Evolutionary conservation across 1,284 basidiomycete species (phyloP), one percentile per base, ranked within the genome.

Genomic region (Agaricales sp.): DNA sequence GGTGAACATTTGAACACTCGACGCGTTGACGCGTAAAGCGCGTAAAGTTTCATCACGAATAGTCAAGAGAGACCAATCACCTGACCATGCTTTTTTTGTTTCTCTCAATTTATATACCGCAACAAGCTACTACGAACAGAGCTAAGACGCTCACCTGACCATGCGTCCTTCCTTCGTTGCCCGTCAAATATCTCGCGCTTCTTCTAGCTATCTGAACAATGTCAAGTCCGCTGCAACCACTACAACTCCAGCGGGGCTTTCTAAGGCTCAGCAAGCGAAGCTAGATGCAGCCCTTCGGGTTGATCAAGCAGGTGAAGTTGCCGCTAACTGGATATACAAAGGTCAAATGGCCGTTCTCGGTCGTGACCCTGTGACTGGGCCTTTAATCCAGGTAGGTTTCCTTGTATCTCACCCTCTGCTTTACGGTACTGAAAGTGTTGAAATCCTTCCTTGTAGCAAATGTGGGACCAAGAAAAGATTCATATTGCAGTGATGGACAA

Each of bases 381-480:
- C 77, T 8, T 67, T 95, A 47, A 84, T 94, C 52, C 86, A 92
- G 68, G 92, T 83, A 57, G 54, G 77, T 14, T 30, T 14, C 14
- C 6, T 30, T 59, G 35, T 20, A 53, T 21, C 47, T 45, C 37
- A 39, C 38, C 14, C 18, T 19, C 23, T 19, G 12, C 46, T 24
- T 45, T 38, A 45, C 24, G 20, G 12, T 24, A 43, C 12, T 22
- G 11, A 35, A 8, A 35, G n/a, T 8, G 30, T 35, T 11, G 8
- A 35, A 35, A 8, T 35, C 8, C 8, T 14, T 49, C 48, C 13
- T 49, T 24, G 4, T 53, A 95, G 88, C 83, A 88, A 54, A 98
- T 98, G 94, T 97, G 92, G 92, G 81, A 91, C 45, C 92, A 92
- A 61, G 94, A 98, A 67, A 90, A 89, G 67, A 92, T 92, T 65